A percentile compares a stretch with the other conserved stretches of the same genome.
These are phyloP conservation scores for Mucor plumbeus DNA, from an alignment of 371 early-diverging fungal species.

Conservation along the genomic window DNA sequence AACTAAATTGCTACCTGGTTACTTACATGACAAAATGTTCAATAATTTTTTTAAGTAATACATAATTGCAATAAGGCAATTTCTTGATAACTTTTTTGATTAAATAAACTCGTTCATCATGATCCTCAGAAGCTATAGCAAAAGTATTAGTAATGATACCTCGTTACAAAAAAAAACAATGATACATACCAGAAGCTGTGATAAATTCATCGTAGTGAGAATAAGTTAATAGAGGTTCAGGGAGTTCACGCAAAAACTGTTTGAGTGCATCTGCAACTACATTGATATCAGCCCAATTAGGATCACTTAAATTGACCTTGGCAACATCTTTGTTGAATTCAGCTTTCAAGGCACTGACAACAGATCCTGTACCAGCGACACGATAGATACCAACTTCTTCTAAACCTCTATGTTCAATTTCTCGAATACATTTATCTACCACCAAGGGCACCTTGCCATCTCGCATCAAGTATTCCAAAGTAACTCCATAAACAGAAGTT, in stretches of 20 bases:
- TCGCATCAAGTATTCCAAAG: constrained; percentile 62
- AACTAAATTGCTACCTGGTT: background rate
- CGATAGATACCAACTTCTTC: constrained; percentile 87
- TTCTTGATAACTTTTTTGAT: constrained; percentile 77
- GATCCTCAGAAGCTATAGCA: constrained; percentile 66
- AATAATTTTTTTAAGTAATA: constrained; percentile 70
- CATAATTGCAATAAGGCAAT: constrained; percentile 73
- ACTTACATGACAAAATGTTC: constrained; percentile 78
- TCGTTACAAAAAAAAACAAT: background rate
- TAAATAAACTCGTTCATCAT: constrained; percentile 78
- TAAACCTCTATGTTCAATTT: constrained; percentile 81
- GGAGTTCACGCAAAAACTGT: constrained; percentile 91
- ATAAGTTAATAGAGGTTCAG: constrained; percentile 91
- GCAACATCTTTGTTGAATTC: constrained; percentile 65
- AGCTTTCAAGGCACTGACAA: constrained; percentile 64
- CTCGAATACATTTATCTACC: constrained; percentile 74
- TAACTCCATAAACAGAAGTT: constrained; percentile 66
- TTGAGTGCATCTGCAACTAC: constrained; percentile 91
- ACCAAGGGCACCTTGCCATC: constrained; percentile 63
- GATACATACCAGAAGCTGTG: constrained; percentile 71
- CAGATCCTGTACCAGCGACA: constrained; percentile 74
- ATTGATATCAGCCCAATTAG: constrained; percentile 83
- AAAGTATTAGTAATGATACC: background rate
- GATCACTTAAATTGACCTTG: constrained; percentile 63
- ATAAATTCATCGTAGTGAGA: constrained; percentile 83